phyloP scores from a whole-genome alignment of 805 yeast species.

The Monosporozyma unispora region DNA sequence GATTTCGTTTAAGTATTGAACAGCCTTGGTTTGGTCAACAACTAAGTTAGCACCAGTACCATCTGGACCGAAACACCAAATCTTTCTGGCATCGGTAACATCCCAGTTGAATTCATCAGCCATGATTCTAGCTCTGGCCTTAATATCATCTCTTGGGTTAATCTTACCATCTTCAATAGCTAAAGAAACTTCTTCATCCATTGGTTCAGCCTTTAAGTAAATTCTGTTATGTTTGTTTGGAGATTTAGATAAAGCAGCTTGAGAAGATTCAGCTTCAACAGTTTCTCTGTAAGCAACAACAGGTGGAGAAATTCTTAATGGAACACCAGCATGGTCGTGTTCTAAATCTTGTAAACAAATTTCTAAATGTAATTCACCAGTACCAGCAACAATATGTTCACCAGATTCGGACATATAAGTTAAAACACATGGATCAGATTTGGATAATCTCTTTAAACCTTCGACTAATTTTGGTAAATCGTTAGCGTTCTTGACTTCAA shows the following conservation, averaged over 20 bases:
- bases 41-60: slow-evolving; percentile 98
- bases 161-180: slow-evolving; percentile 92
- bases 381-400: slow-evolving; percentile 99
- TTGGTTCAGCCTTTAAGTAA: slow-evolving; percentile 94
- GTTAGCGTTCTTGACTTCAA: slow-evolving; percentile 98
- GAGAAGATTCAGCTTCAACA: slow-evolving; percentile 85
- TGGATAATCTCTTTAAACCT: slow-evolving; percentile 99
- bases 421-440: slow-evolving; percentile 98
- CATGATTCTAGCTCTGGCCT: slow-evolving; percentile 96
- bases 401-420: slow-evolving; percentile 84
- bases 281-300: slow-evolving; percentile 99
- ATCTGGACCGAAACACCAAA: slow-evolving; percentile 99
- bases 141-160: slow-evolving; percentile 94
- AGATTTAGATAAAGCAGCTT: slow-evolving; percentile 95
- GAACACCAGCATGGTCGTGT: slow-evolving; percentile 99
- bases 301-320: slow-evolving; percentile 95
- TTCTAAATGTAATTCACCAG: slow-evolving; percentile 99
- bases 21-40: slow-evolving; percentile 99
- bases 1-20: slow-evolving; percentile 96
- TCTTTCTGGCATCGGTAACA: slow-evolving; percentile 99
- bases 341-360: slow-evolving; percentile 93
- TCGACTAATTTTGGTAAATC: slow-evolving; percentile 99
- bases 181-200: slow-evolving; percentile 81
- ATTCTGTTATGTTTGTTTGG: slow-evolving; percentile 99
- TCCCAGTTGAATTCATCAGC: slow-evolving; percentile 99